Evolutionary conservation across 257 asterid genomes (phyloP).

Genomic region (Solanum pimpinellifolium): DNA sequence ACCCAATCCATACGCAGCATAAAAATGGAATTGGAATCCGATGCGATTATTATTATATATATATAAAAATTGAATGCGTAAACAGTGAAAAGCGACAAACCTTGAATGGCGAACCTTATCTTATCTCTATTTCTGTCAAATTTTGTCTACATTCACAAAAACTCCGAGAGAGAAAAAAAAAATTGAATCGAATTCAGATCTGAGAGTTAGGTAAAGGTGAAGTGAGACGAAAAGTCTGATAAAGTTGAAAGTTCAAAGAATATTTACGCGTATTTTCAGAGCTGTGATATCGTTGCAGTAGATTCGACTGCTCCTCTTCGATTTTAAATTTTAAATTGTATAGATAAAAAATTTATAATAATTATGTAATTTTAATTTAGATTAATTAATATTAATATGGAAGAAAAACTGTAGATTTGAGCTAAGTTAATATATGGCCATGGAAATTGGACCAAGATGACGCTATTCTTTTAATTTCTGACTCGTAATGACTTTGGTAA

Average conservation of each 20-base stretch:
- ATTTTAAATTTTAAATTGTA: too few species aligned
- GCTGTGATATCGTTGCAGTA: neutral
- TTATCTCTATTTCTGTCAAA: neutral
- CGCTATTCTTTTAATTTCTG: neutral
- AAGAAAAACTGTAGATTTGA: too few species aligned
- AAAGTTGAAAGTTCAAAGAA: neutral
- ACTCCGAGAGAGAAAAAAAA: neutral
- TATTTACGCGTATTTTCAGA: neutral
- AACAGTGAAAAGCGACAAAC: neutral
- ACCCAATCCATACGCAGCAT: neutral
- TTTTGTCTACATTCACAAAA: neutral
- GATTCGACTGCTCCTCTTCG: neutral
- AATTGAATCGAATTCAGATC: neutral
- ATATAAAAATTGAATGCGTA: neutral
- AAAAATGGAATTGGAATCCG: neutral
- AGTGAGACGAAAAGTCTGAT: neutral
- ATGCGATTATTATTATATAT: neutral
- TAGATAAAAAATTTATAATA: too few species aligned
- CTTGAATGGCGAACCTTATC: neutral
- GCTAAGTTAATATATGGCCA: neutral
- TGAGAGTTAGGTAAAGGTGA: neutral
- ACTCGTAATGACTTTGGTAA: neutral
- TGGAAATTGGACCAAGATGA: neutral
- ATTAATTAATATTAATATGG: too few species aligned
- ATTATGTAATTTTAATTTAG: fast-evolving